Evolutionary conservation across 495 filamentous ascomycete genomes (phyloP), one percentile per base, ranked within the genome.

Genomic region (Aspergillus bridgeri): DNA sequence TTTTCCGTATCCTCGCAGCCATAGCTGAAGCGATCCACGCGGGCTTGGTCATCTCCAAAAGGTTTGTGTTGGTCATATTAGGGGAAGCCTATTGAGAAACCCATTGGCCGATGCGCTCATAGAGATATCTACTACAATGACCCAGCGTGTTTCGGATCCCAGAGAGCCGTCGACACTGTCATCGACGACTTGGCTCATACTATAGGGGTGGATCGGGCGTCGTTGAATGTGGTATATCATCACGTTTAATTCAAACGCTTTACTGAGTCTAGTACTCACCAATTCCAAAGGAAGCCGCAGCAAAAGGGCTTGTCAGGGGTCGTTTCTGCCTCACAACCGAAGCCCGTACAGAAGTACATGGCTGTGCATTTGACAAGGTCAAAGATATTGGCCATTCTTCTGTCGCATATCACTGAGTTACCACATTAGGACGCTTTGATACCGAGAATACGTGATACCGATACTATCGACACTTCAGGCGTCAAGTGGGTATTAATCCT

Each of bases 81-180:
- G 2, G n/a, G n/a, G 21, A 9, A 25, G 20, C 8, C 17, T 42
- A 20, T 23, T n/a, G 4, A 29, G 9, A 29, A n/a, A n/a, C n/a
- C n/a, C 21, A 42, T 20, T 27, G 25, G 17, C 38, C 52, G 18
- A 42, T 56, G 24, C 5, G 7, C 42, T 23, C 7, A 1, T 54
- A 96, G 94, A 63, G 91, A 94, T 58, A 89, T 98, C 15, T 98
- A 90, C 71, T 98, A 98, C 68, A 87, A 88, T 54, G 83, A 96
- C 62, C 86, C 89, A 0, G 81, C 83, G 43, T 80, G 94, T 1
- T 98, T 97, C 69, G 79, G 79, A 42, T 88, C 78, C 23, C 95
- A 98, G 64, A 63, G 64, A 17, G 80, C 86, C 5, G 91, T 98
- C 0, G 86, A 98, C 63, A 71, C 74, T 2, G 82, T 92, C 57